Conservation (phyloP, 805 yeast species). For the Millerozyma miso region DNA sequence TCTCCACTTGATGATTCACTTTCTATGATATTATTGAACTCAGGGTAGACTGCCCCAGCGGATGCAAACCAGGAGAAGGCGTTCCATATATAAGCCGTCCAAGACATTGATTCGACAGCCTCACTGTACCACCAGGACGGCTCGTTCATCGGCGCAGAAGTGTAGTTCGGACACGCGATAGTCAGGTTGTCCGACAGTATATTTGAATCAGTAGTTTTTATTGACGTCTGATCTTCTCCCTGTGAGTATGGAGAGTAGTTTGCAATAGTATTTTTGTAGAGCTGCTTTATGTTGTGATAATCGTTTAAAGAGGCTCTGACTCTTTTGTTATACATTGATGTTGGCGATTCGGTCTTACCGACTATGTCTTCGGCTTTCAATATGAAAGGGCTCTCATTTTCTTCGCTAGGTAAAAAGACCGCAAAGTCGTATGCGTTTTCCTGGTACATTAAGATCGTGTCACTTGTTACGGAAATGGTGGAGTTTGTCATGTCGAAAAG, state of each 20-base stretch:
- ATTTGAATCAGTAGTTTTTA: conserved; percentile 25
- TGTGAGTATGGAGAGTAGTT: conserved; percentile 10
- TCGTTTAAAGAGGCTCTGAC: conserved; percentile 33
- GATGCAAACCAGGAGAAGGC: conserved; percentile 87
- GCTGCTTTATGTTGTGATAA: conserved; percentile 30
- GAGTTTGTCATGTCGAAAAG: conserved; percentile 21
- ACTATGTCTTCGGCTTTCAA: conserved; percentile 5
- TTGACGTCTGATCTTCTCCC: conserved; percentile 26
- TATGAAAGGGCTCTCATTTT: conserved; percentile 13
- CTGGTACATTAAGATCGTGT: conserved; percentile 58
- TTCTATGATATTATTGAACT: conserved; percentile 1
- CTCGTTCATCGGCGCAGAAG: conserved; percentile 11
- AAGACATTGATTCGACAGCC: conserved; percentile 46
- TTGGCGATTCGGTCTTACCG: not conserved
- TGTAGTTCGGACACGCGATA: conserved; percentile 4
- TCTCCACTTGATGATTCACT: conserved; percentile 2
- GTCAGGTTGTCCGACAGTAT: conserved; percentile 9
- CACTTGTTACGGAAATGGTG: conserved; percentile 62
- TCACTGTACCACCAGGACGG: conserved; percentile 42
- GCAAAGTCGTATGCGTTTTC: conserved; percentile 46
- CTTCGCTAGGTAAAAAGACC: conserved; percentile 19
- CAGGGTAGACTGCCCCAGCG: conserved; percentile 53
- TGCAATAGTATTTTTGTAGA: conserved; percentile 19
- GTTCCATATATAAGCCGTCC: conserved; percentile 59
- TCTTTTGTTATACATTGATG: conserved; percentile 6